Base-by-base conservation (phyloP, 768 basidiomycete species). In the Galerina sulciceps region DNA sequence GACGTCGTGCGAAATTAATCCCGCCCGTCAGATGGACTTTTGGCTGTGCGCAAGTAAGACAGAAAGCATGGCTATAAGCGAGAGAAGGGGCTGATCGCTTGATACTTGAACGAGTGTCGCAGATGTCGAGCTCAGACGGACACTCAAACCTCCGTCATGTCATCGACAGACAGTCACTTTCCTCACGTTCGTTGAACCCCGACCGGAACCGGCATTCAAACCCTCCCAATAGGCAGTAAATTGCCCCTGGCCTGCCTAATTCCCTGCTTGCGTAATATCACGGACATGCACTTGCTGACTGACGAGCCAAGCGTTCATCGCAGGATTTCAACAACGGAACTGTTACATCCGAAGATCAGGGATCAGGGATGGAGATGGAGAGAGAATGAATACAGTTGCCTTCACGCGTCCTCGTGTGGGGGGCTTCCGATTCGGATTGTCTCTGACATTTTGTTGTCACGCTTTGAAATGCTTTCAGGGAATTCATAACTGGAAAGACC, bases 181-280 rank as follows among this genome's bases (percentile, higher is more conserved):
- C 26, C 26, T 31, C 20, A 53, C 36, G 44, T 44, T 31, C 36
- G 35, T 36, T 45, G 54, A 55, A 47, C 22, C 34, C 54, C 50
- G 57, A 58, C 15, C 57, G 57, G 49, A 22, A 51, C 57, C 57
- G 42, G 57, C 42, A 10, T 58, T 58, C 49, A 58, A 36, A 52
- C 18, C 18, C 15, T 44, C 34, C 20, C 42, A 6, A 43, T 50
- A 41, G 36, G 36, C 31, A 54, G n/a, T 35, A 49, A 35, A 49
- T 37, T n/a, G 37, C 20, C 49, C 26, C 26, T 31, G 26, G 26
- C 26, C 26, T 31, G 26, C 26, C 22, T 51, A 22, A 26, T 20
- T 23, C 26, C n/a, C 37, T 18, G 35, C 49, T 40, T 51, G 37
- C 6, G 37, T 51, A 40, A 51, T 11, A 13, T 36, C 40, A 23